Evolutionary conservation across 2,329 filamentous ascomycete genomes (phyloP), one percentile per base, ranked within the genome.

Genomic region (Venturia pyrina): DNA sequence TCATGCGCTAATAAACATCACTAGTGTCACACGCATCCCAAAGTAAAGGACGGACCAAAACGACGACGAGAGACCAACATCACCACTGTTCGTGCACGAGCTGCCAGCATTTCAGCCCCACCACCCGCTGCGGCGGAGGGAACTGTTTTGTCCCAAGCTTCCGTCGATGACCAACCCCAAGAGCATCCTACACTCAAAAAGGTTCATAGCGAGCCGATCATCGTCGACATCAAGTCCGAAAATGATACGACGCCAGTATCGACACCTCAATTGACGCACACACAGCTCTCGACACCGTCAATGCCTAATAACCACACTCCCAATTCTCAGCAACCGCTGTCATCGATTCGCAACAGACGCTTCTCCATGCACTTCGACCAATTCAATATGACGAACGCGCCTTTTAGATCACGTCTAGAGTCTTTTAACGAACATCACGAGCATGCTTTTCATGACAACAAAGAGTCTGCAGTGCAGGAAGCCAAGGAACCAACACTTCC

Each of bases 41-140:
- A 78, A 70, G 75, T 77, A 64, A 78, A 77, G 71, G 76, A 78
- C 66, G 75, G 75, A 11, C 76, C 76, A 41, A 78, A 78, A 67
- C 70, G 76, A 65, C 76, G 76, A 59, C 75, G 76, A 68, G 76
- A 78, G 72, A 76, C 76, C 13, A 21, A 61, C 21, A 53, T 53
- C 21, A 46, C 41, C 17, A 48, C n/a, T 66, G n/a, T 59, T 32
- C 34, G 53, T 28, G 56, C 24, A 17, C 56, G 56, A 66, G 53
- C 53, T n/a, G 24, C 56, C 28, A 56, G 43, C 8, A n/a, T 48
- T 2, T 56, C 62, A n/a, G 43, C 34, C 5, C n/a, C 48, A 34
- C 43, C 24, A 6, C 44, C 41, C 7, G 19, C 28, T 37, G 34
- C 46, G 8, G 46, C 46, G 19, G 21, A 34, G 40, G 53, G 53